Base-by-base conservation (phyloP, 345 rosid species). In the Kernera saxatilis region DNA sequence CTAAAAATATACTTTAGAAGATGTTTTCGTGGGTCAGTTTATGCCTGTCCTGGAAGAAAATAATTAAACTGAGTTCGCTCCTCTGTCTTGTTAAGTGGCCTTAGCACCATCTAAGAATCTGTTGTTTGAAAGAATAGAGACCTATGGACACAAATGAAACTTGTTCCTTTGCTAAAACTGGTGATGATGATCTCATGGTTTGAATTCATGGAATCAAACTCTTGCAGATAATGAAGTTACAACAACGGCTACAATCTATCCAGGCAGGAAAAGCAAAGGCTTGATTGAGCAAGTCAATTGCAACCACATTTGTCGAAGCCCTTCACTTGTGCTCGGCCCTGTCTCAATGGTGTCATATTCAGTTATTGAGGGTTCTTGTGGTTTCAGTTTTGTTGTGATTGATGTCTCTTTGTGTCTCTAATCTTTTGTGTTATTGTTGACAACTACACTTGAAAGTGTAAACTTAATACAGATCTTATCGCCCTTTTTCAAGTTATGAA, bases 191-290 rank as follows among this genome's bases (percentile, higher is more conserved):
- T 74, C 25, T 4, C 15, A 14, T 44, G 64, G 64, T 69, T 74
- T 74, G 8, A 45, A 53, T 17, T 64, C 23, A 49, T 69, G 49
- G 43, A 29, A 56, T 48, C 54, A 13, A 30, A 40, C 21, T 21
- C 29, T 75, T 82, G 85, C 80, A 94, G 98, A 81, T 89, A 61
- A 55, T 84, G 41, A 91, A 94, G 84, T 33, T 91, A 59, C 96
- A 94, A 53, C 98, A 89, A 82, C 84, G 82, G 87, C 80, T 86
- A 45, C 97, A 91, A 77, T 80, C 97, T 72, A 82, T 83, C 41
- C 97, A 91, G 76, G 86, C 95, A 49, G 95, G 95, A 80, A 94
- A 88, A 80, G 89, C 88, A 22, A 89, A 88, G 85, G 88, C 96
- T 54, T 89, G 83, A 66, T 66, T 46, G n/a, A 27, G 61, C 45